Evolutionary conservation across 768 basidiomycete genomes (phyloP).

Genomic region (Russula sp.): DNA sequence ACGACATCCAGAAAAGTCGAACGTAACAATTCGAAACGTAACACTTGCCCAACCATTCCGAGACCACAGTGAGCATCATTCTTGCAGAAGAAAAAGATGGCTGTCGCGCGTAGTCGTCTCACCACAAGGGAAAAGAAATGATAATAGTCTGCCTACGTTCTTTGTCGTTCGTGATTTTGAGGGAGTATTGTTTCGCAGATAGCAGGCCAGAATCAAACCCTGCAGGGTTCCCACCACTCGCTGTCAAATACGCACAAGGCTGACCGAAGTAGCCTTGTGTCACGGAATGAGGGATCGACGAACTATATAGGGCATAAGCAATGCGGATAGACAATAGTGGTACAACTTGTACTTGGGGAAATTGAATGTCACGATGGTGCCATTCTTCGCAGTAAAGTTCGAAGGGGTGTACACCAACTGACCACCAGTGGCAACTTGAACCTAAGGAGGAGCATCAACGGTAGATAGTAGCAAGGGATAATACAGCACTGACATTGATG

Average conservation of each 20-base stretch:
- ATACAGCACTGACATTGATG: constrained; percentile 26
- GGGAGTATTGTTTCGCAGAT: constrained; percentile 41
- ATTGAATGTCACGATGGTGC: constrained; percentile 53
- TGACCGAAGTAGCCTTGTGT: constrained; percentile 35
- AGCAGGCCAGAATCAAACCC: constrained; percentile 58
- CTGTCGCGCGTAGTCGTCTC: constrained; percentile 33
- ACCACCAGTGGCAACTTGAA: constrained; percentile 45
- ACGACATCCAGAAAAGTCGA: background rate
- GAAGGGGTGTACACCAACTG: constrained; percentile 45
- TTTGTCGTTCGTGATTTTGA: constrained; percentile 48
- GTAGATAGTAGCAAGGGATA: background rate
- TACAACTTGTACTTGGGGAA: constrained; percentile 44
- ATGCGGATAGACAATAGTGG: background rate
- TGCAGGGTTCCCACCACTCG: constrained; percentile 34
- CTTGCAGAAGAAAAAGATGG: constrained; percentile 60
- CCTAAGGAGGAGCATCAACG: constrained; percentile 33
- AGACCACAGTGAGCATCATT: constrained; percentile 46
- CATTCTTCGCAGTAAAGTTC: constrained; percentile 48
- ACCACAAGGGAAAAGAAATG: background rate
- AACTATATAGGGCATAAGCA: constrained; percentile 22
- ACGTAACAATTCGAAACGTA: background rate
- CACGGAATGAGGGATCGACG: constrained; percentile 33
- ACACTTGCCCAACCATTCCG: constrained; percentile 48
- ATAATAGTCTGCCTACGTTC: constrained; percentile 40
- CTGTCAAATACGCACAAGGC: constrained; percentile 43